These are phyloP conservation scores for Pseudognaphalium luteoalbum DNA, from an alignment of 129 eudicot genomes.

Conservation along the genomic window DNA sequence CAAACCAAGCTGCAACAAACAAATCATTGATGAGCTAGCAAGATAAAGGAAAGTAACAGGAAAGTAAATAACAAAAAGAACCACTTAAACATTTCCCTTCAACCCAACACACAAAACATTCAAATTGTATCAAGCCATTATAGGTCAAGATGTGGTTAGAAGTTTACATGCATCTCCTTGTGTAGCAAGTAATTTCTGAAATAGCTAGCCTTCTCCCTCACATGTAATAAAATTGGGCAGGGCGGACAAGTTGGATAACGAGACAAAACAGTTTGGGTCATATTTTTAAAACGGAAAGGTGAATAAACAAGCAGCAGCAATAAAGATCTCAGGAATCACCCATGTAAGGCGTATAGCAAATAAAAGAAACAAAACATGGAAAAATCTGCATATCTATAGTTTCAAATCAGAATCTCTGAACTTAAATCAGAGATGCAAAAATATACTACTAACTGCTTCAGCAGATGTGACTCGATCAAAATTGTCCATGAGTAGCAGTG, in stretches of 20 bases:
- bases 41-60: not conserved
- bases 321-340: too few relatives aligned
- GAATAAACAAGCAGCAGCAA: too few relatives aligned
- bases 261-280: not conserved
- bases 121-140: not conserved
- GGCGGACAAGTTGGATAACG: too few relatives aligned
- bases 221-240: not conserved
- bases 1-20: conserved; percentile 66
- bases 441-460: too few relatives aligned
- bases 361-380: too few relatives aligned
- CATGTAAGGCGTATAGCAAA: too few relatives aligned
- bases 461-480: not conserved
- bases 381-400: too few relatives aligned
- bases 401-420: too few relatives aligned
- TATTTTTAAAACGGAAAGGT: not conserved
- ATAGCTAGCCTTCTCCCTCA: not conserved
- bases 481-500: not conserved
- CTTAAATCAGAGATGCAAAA: too few relatives aligned
- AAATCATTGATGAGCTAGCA: conserved; percentile 12
- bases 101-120: conserved; percentile 3
- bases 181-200: not conserved
- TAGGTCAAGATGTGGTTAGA: not conserved
- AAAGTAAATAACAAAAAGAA: not conserved
- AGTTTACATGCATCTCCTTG: not conserved
- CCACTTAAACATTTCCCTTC: conserved; percentile 15